Evolutionary conservation across 345 rosid species (phyloP), one percentile per base, ranked within the genome.

Genomic region (Barbarea vulgaris): DNA sequence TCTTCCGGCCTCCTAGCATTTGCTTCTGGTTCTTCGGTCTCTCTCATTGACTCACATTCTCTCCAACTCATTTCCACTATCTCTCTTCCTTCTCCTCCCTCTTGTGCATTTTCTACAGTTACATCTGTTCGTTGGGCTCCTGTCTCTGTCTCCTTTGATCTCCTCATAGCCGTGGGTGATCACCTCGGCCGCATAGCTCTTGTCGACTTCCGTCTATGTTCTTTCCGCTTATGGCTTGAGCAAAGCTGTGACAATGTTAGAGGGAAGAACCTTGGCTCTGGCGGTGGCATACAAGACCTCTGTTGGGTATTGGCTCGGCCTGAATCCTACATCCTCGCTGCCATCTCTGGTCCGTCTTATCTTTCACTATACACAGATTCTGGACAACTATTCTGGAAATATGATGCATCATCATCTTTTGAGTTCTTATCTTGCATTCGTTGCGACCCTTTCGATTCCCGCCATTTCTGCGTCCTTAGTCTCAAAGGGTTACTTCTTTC

Each of bases 101-200:
- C 86, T 18, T 39, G 84, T 22, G 39, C 82, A 4, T 66, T 84
- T 52, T 89, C 88, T 3, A 86, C 87, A 55, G 63, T 93, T 47
- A 88, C 98, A 21, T 67, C 93, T 58, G 85, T 90, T 54, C 87
- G 93, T 15, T 93, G 94, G 94, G 84, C 83, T 48, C 93, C 96
- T 2, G 70, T 71, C 30, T 79, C 91, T 4, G 82, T 86, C 70
- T 85, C 91, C 77, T 83, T 87, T 4, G 87, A 88, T 25, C 90
- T 90, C 50, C 77, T 88, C 76, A 83, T 90, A 21, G 93, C 91
- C 24, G 93, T 87, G 21, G 95, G 80, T 34, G 98, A 93, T 70
- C 86, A 89, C 69, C 93, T 87, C 30, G 98, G 98, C 64, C 94
- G 98, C 67, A 81, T 93, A 52, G 87, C 87, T 63, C 84, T 93